Conservation (phyloP, 345 rosid genomes). For the Passiflora organensis region DNA sequence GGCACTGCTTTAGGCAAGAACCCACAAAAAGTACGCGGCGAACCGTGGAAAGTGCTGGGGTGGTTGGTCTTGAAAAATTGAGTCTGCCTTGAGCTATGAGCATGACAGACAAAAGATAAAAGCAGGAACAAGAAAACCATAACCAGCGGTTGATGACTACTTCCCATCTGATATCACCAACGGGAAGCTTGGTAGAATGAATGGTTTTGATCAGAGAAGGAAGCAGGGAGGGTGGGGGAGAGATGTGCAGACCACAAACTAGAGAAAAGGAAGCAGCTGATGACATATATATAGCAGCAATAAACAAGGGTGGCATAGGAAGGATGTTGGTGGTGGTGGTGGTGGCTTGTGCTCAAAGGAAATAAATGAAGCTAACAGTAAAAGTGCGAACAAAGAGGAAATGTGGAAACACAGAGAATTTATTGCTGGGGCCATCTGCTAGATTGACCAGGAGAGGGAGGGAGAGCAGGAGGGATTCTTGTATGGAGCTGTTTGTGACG, state of each 20-base stretch:
- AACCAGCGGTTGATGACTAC: conserved; percentile 8
- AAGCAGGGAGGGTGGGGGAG: background rate
- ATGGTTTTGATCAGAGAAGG: no score
- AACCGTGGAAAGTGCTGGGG: conserved; percentile 20
- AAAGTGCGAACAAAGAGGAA: background rate
- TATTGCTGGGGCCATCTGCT: conserved; percentile 20
- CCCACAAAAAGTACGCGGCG: conserved; percentile 32
- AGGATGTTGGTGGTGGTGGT: conserved; percentile 16
- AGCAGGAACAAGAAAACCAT: conserved; percentile 16
- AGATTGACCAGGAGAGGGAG: background rate
- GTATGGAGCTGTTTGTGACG: no score
- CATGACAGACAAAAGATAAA: conserved; percentile 10
- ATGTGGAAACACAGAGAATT: conserved; percentile 27
- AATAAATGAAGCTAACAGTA: background rate
- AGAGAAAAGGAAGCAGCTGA: no score
- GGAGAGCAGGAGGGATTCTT: no score
- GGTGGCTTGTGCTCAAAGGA: conserved; percentile 24
- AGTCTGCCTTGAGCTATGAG: conserved; percentile 25
- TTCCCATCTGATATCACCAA: conserved; percentile 26
- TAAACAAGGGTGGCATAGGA: background rate
- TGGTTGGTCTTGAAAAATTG: conserved; percentile 22
- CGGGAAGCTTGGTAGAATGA: no score
- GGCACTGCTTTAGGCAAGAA: conserved; percentile 55
- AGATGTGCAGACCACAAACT: background rate
- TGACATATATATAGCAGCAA: background rate